Evolutionary conservation across 176 grass and related monocot species (phyloP).

Genomic region (Raddia guianensis): DNA sequence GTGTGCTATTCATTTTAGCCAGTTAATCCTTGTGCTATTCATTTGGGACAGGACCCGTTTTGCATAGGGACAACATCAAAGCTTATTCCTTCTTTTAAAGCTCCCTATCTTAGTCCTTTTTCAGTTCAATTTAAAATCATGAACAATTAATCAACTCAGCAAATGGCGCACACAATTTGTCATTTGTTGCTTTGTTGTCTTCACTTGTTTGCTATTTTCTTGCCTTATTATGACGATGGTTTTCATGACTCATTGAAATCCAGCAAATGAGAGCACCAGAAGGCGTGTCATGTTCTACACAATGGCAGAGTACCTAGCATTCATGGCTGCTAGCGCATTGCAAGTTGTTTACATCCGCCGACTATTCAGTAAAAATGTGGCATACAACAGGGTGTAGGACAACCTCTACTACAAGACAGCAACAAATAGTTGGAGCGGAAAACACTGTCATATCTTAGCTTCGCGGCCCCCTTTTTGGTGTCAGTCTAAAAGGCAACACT

Average conservation of each 20-base stretch:
- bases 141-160: too few relatives aligned
- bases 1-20: not conserved
- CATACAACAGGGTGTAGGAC: slow-evolving; percentile 85
- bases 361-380: slow-evolving; percentile 85
- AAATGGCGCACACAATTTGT: too few relatives aligned
- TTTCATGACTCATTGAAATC: slow-evolving; percentile 38
- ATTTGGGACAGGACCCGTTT: not conserved
- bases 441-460: slow-evolving; percentile 43
- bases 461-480: slow-evolving; percentile 13
- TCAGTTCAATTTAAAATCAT: not conserved
- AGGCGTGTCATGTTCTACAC: slow-evolving; percentile 86
- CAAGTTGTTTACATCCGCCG: slow-evolving; percentile 93
- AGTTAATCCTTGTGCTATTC: not conserved
- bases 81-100: not conserved
- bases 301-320: slow-evolving; percentile 69
- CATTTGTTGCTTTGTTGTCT: slow-evolving; percentile 2
- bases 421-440: slow-evolving; percentile 19
- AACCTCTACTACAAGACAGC: slow-evolving; percentile 30
- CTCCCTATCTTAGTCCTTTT: not conserved
- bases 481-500: slow-evolving; percentile 37
- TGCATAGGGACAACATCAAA: not conserved
- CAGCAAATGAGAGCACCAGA: slow-evolving; percentile 99
- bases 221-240: not conserved
- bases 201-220: not conserved
- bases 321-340: slow-evolving; percentile 74